Percentiles rank a stretch among this genome's conserved stretches.
Conservation (phyloP, 108 stramenopile species). For the Cyclostephanos invisitatus region DNA sequence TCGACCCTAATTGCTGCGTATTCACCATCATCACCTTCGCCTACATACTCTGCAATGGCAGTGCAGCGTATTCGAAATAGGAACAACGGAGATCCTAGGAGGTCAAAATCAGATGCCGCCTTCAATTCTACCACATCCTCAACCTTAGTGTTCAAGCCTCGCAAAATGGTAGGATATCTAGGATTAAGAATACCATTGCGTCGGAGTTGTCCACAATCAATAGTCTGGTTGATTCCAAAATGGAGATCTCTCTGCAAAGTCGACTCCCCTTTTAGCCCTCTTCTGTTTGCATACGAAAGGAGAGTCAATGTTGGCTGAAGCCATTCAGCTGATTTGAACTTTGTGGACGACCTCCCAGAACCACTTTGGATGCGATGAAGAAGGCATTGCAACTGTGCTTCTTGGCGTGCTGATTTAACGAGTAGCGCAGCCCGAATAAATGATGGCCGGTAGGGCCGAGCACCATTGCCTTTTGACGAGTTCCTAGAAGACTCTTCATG, state of each 20-base stretch:
- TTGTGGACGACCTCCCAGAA: slow-evolving; percentile 79
- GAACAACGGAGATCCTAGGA: slow-evolving; percentile 42
- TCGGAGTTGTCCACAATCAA: slow-evolving; percentile 79
- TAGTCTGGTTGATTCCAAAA: slow-evolving; percentile 79
- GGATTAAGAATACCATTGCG: slow-evolving; percentile 78
- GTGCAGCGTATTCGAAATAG: slow-evolving; percentile 75
- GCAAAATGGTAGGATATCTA: slow-evolving; percentile 69
- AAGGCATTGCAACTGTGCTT: slow-evolving; percentile 75
- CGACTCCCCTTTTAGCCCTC: slow-evolving; percentile 59
- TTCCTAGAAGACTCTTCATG: slow-evolving; percentile 8
- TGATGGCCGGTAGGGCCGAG: slow-evolving; percentile 75
- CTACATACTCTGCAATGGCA: slow-evolving; percentile 60
- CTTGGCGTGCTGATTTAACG: slow-evolving; percentile 71
- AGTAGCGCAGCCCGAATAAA: slow-evolving; percentile 83
- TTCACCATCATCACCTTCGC: slow-evolving; percentile 47
- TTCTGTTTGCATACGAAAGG: slow-evolving; percentile 68
- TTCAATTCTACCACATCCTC: slow-evolving; percentile 69
- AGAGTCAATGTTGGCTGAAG: slow-evolving; percentile 70
- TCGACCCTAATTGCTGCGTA: slow-evolving; percentile 9
- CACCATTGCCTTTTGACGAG: slow-evolving; percentile 28
- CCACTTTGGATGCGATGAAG: slow-evolving; percentile 68
- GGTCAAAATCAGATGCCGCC: slow-evolving; percentile 50
- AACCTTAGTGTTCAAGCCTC: slow-evolving; percentile 55
- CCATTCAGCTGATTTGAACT: slow-evolving; percentile 64
- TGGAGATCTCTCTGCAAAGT: slow-evolving; percentile 75